Evolutionary conservation across 1,139 yeast genomes (phyloP), one percentile per base, ranked within the genome.

Genomic region (Diutina scorzettiae): DNA sequence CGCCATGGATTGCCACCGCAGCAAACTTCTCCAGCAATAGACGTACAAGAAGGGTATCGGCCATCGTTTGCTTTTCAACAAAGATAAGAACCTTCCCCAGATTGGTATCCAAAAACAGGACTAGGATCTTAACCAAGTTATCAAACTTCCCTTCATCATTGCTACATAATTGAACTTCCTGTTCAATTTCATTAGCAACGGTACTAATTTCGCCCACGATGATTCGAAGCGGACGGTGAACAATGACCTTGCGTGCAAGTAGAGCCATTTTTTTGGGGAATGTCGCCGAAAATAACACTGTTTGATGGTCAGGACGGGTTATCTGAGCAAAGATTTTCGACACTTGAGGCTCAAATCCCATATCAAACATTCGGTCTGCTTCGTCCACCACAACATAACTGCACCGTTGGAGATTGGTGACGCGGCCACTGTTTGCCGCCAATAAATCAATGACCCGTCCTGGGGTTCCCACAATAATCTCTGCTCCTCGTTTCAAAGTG

Each of bases 281-380:
- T 0, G 99, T 93, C 0, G 98, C 98, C 9, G 96, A 85, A 56
- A 91, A 91, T 30, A 93, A 59, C 5, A 89, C 93, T n/a, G 94
- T 84, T 55, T 91, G 98, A 43, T 82, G 67, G 54, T 89, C 96
- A 0, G 95, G 94, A 43, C 97, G 69, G 3, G 28, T 23, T 2
- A 86, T 72, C 39, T 83, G 83, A 25, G 75, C 69, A 53, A 87
- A 69, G 24, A 93, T 81, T 53, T 86, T 85, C 52, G 76, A 78
- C 3, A 93, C 89, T 56, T 93, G 99, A 0, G 98, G 98, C 54
- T 87, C 98, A 62, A 93, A 93, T 1, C 99, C 99, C 75, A 91
- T 69, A 59, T 91, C 99, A 63, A 89, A 89, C 84, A 91, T 80
- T 51, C 99, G 65, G 59, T 93, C 99, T 1, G 98, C 97, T 57